Evolutionary conservation across 2,329 filamentous ascomycete species (phyloP).

Genomic region (Botrytis aclada): DNA sequence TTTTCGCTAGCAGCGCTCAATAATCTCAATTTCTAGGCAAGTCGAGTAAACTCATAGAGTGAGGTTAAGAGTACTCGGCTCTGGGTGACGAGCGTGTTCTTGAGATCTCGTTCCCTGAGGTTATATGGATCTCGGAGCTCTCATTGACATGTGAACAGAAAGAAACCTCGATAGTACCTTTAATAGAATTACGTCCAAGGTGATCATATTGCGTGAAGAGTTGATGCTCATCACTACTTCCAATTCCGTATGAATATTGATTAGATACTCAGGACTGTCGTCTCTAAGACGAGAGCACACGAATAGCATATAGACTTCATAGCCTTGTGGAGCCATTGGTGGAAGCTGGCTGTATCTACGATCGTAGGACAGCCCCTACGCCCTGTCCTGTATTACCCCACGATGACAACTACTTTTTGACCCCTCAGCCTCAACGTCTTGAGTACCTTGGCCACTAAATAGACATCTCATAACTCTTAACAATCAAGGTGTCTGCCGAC

Average conservation of each 20-base stretch:
- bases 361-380: too few species aligned
- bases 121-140: not conserved
- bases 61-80: not conserved
- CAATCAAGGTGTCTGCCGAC: not conserved
- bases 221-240: not conserved
- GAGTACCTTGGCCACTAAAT: not conserved
- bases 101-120: not conserved
- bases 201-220: not conserved
- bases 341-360: not conserved
- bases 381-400: not conserved
- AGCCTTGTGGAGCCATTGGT: not conserved
- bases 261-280: not conserved
- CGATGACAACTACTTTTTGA: not conserved
- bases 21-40: not conserved
- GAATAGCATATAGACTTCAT: not conserved
- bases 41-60: not conserved
- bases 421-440: not conserved
- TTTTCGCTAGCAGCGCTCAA: not conserved
- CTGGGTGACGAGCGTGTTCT: not conserved
- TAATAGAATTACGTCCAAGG: not conserved
- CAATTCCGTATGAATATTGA: not conserved
- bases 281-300: not conserved
- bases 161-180: not conserved
- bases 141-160: not conserved
- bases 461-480: not conserved